Evolutionary conservation across 2,329 filamentous ascomycete genomes (phyloP), one percentile per base, ranked within the genome.

Genomic region (Colletotrichum lindemuthianum): DNA sequence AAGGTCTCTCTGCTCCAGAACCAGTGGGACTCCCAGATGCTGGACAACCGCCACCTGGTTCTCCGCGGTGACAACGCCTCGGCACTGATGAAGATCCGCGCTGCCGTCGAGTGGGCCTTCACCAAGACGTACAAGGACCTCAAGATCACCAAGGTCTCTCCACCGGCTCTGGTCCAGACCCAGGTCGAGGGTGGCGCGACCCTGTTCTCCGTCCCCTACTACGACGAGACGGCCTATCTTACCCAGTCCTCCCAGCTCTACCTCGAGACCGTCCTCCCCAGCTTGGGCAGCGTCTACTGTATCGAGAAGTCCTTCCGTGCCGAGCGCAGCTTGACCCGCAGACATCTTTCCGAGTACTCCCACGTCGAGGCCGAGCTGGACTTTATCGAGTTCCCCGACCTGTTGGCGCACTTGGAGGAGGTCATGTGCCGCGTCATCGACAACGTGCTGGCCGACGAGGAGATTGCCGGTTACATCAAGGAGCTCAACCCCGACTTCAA

Each of bases 221-320:
- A 97, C 79, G 90, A 89, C 71, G 92, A 97, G 79, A 87, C 90
- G 71, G 92, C 96, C 65, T 99, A 94, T 82, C 88, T 99, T 68
- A 98, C 96, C 4, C 96, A 99, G 81, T 97, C 94, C 4, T 97
- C 92, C 39, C 96, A 99, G 80, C 88, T 99, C 58, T 99, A 99
- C 80, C 91, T 99, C 64, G 96, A 99, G 84, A 99, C 96, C 37
- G 93, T 90, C 69, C 83, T 99, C 37, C 93, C 95, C 10, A 92
- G 91, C 55, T 85, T 98, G 72, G 96, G 96, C 71, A 92, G 97
- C 76, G 93, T 97, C 57, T 99, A 96, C 86, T 98, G 95, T 76
- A 95, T 99, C 73, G 94, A 97, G 79, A 97, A 97, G 78, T 98
- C 95, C 2, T 99, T 99, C 90, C 94, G 96, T 67, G 96, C 96